Evolutionary conservation across 2,329 filamentous ascomycete species (phyloP).

Genomic region (Ceratocystiopsis brevicomis): DNA sequence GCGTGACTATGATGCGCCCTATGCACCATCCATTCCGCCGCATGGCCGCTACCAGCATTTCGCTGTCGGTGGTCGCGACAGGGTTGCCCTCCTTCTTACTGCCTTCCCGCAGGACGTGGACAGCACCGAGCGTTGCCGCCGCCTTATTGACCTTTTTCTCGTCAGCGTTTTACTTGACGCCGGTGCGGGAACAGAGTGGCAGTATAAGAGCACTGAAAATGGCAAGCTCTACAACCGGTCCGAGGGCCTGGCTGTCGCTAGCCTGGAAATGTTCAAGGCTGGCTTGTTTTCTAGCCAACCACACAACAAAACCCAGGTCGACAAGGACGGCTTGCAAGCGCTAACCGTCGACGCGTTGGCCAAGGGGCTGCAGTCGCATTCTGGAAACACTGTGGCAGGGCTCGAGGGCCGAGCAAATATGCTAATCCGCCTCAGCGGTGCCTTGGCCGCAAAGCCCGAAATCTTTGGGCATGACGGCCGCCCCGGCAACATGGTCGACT

Average conservation of each 20-base stretch:
- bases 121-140: constrained; percentile 51
- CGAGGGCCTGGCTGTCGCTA: constrained; percentile 65
- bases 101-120: constrained; percentile 53
- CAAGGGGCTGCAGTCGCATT: constrained; percentile 66
- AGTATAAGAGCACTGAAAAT: constrained; percentile 80
- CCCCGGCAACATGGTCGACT: constrained; percentile 90
- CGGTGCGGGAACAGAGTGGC: constrained; percentile 78
- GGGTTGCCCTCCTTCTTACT: constrained; percentile 50
- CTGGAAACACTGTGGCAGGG: constrained; percentile 65
- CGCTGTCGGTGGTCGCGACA: constrained; percentile 57
- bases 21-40: constrained; percentile 47
- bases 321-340: constrained; percentile 58
- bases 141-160: constrained; percentile 49
- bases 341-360: constrained; percentile 59
- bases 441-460: constrained; percentile 55
- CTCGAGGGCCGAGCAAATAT: constrained; percentile 70
- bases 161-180: constrained; percentile 45
- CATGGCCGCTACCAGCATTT: constrained; percentile 78
- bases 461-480: constrained; percentile 71
- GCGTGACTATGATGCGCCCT: constrained; percentile 35
- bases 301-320: constrained; percentile 68
- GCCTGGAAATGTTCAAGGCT: constrained; percentile 80
- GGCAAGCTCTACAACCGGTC: constrained; percentile 67
- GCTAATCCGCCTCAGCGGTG: constrained; percentile 54
- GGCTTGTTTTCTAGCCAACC: constrained; percentile 74